Evolutionary conservation across 371 early-diverging fungal genomes (phyloP).

Genomic region (Mucor saturninus): DNA sequence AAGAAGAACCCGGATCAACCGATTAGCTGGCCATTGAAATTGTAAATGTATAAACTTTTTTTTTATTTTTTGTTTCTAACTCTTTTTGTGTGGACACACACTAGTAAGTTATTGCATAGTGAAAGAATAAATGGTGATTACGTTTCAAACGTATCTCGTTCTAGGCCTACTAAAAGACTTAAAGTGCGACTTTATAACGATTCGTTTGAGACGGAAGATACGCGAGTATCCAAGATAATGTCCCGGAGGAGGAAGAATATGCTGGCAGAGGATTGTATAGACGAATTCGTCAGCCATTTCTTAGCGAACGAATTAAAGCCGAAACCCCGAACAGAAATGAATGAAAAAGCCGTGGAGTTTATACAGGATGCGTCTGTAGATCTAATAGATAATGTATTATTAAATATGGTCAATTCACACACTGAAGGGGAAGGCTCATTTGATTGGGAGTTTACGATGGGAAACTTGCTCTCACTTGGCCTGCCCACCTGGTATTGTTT

Average conservation of each 20-base stretch:
- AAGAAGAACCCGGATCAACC: background rate
- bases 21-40: background rate
- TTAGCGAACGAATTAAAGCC: background rate
- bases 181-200: too few relatives aligned
- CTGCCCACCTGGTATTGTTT: slow-evolving; percentile 4
- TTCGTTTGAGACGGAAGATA: too few relatives aligned
- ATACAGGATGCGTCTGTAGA: background rate
- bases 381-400: background rate
- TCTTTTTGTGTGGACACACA: background rate
- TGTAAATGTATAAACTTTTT: background rate
- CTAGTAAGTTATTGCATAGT: too few relatives aligned
- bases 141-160: too few relatives aligned
- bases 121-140: too few relatives aligned
- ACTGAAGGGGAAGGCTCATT: background rate
- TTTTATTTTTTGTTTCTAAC: background rate
- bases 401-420: background rate
- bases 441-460: slow-evolving; percentile 14
- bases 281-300: background rate
- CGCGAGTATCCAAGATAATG: too few relatives aligned
- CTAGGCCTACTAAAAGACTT: too few relatives aligned
- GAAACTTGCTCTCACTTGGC: slow-evolving; percentile 1
- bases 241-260: too few relatives aligned
- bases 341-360: background rate
- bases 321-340: too few relatives aligned
- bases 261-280: background rate